Evolutionary conservation across 441 rosid genomes (phyloP).

Genomic region (Flueggea neowawraea): DNA sequence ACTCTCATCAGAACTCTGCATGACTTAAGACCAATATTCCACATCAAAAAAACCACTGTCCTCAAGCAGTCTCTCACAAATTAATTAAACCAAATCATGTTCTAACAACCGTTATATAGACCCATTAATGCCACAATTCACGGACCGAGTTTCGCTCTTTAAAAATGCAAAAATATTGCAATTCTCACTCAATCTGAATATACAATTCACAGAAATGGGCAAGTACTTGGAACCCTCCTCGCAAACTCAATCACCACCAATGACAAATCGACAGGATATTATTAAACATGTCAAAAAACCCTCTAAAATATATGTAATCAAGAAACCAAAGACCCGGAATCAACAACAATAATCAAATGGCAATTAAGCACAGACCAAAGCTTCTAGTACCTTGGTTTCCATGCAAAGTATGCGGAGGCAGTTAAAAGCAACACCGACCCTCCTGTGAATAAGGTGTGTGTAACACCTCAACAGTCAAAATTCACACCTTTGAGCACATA

Average conservation of each 20-base stretch:
- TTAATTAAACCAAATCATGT: slow-evolving; percentile 13
- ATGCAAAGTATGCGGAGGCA: slow-evolving; percentile 53
- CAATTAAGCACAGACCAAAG: slow-evolving; percentile 26
- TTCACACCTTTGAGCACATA: slow-evolving; percentile 21
- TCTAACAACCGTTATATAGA: slow-evolving; percentile 28
- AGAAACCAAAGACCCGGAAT: slow-evolving; percentile 16
- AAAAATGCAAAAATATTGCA: slow-evolving; percentile 13
- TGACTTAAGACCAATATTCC: slow-evolving; percentile 33
- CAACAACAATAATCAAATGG: slow-evolving; percentile 25
- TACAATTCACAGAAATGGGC: slow-evolving; percentile 24
- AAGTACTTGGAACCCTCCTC: slow-evolving; percentile 41
- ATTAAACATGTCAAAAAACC: slow-evolving; percentile 19
- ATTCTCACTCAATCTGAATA: slow-evolving; percentile 11
- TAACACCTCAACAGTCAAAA: slow-evolving; percentile 23
- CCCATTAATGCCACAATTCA: slow-evolving; percentile 34
- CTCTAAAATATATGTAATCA: slow-evolving; percentile 10
- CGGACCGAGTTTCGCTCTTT: slow-evolving; percentile 44
- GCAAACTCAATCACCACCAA: slow-evolving; percentile 22
- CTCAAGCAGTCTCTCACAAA: slow-evolving; percentile 14
- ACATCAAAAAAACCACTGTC: slow-evolving; percentile 22
- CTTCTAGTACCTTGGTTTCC: slow-evolving; percentile 52
- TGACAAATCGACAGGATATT: slow-evolving; percentile 14
- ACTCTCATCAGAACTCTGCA: slow-evolving; percentile 45
- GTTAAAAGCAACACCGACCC: slow-evolving; percentile 47
- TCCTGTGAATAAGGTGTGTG: slow-evolving; percentile 32